Conservation (phyloP, 2,329 filamentous ascomycete genomes). For the Colletotrichum chrysophilum region DNA sequence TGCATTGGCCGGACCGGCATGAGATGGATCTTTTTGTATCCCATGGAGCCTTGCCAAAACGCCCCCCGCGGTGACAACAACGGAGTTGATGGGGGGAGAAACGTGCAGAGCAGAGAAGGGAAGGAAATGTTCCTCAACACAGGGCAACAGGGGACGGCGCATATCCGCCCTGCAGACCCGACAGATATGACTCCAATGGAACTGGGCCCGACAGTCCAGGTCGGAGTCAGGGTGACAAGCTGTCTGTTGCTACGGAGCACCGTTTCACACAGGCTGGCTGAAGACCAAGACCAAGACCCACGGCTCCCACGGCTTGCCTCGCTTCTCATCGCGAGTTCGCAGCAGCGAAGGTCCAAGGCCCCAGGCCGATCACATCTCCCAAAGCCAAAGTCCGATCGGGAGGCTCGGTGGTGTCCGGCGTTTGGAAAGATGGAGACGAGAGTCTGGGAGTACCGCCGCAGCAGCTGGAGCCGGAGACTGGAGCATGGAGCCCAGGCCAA, state of each 20-base stretch:
- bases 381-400: slow-evolving; percentile 20
- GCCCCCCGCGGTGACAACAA: slow-evolving; percentile 6
- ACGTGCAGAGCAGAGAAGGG: neutral
- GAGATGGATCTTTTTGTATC: slow-evolving; percentile 2
- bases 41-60: slow-evolving; percentile 2
- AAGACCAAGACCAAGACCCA: slow-evolving; percentile 2
- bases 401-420: slow-evolving; percentile 22
- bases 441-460: slow-evolving; percentile 15
- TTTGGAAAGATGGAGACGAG: slow-evolving; percentile 7
- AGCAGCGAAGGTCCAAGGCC: neutral
- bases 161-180: slow-evolving; percentile 15
- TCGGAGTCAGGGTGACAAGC: slow-evolving; percentile 3
- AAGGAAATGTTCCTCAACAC: slow-evolving; percentile 1
- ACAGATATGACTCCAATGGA: slow-evolving; percentile 12
- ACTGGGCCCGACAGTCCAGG: slow-evolving; percentile 9
- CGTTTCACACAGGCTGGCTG: slow-evolving; percentile 20
- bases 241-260: slow-evolving; percentile 11
- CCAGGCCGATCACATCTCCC: neutral
- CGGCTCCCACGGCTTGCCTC: slow-evolving; percentile 7
- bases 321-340: neutral
- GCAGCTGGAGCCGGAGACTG: slow-evolving; percentile 14
- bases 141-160: neutral
- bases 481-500: slow-evolving; percentile 6
- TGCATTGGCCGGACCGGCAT: slow-evolving; percentile 17
- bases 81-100: neutral